Conservation (phyloP, 2,329 filamentous ascomycete species). For the Capronia coronata region DNA sequence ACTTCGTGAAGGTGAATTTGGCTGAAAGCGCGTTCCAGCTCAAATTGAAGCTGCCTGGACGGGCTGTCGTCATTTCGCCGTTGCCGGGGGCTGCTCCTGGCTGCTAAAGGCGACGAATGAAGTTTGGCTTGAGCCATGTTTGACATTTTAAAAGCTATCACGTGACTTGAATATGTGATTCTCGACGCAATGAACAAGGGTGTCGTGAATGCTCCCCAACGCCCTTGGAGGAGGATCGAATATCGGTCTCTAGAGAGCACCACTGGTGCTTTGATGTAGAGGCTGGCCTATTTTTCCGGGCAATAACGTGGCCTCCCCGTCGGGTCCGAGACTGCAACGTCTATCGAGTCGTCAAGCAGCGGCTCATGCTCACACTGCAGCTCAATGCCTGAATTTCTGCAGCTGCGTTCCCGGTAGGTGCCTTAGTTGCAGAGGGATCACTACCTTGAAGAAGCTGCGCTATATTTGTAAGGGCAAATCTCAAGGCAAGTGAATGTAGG, state of each 20-base stretch:
- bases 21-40: slow-evolving; percentile 38
- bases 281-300: not conserved
- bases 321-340: not conserved
- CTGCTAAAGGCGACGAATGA: slow-evolving; percentile 16
- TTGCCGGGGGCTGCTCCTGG: slow-evolving; percentile 15
- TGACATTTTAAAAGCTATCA: slow-evolving; percentile 9
- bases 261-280: no score
- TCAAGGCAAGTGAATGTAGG: no score
- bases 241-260: no score
- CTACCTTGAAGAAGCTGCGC: no score
- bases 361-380: not conserved
- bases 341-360: not conserved
- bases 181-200: not conserved
- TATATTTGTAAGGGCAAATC: no score
- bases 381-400: not conserved
- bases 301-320: no score
- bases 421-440: no score
- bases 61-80: slow-evolving; percentile 23
- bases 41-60: slow-evolving; percentile 28
- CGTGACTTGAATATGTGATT: slow-evolving; percentile 9
- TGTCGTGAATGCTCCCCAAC: not conserved
- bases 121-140: slow-evolving; percentile 15
- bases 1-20: slow-evolving; percentile 38
- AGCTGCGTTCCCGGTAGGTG: not conserved
- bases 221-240: not conserved